Conservation (phyloP, 768 basidiomycete species). For the Cantharellus anzutake region DNA sequence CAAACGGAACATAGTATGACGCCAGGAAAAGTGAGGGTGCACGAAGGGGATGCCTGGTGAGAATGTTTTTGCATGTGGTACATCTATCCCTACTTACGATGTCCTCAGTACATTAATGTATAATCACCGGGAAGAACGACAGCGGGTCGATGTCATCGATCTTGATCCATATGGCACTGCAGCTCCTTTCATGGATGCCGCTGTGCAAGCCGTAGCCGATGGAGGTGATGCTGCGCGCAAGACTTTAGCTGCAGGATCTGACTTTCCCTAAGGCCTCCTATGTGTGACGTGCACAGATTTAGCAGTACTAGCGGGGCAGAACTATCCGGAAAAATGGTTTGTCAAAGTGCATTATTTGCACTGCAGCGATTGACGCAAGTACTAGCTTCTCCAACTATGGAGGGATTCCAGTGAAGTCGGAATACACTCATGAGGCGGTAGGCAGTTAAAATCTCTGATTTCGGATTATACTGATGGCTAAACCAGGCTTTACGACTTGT, state of each 20-base stretch:
- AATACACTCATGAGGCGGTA: slow-evolving; percentile 89
- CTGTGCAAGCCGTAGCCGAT: slow-evolving; percentile 73
- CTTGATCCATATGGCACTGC: slow-evolving; percentile 97
- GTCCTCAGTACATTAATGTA: slow-evolving; percentile 68
- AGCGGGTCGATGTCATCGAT: slow-evolving; percentile 85
- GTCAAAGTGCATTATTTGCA: slow-evolving; percentile 6
- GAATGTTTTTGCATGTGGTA: slow-evolving; percentile 7
- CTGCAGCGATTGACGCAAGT: not conserved
- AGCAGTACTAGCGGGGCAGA: slow-evolving; percentile 79
- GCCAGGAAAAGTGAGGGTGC: slow-evolving; percentile 36
- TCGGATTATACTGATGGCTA: not conserved
- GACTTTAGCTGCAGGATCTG: not conserved
- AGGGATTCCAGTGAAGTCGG: slow-evolving; percentile 74
- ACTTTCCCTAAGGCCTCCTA: slow-evolving; percentile 43
- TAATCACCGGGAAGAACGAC: slow-evolving; percentile 49
- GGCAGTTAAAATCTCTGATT: slow-evolving; percentile 13
- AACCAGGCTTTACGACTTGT: slow-evolving; percentile 73
- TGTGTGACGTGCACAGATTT: slow-evolving; percentile 96
- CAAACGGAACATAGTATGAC: not conserved
- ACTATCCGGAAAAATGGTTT: slow-evolving; percentile 95
- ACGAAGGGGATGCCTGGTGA: slow-evolving; percentile 91
- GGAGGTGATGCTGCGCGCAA: slow-evolving; percentile 40
- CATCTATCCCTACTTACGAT: not conserved
- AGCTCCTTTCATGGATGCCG: slow-evolving; percentile 88
- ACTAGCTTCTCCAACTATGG: slow-evolving; percentile 87